Percentiles rank a stretch among this genome's conserved stretches.
phyloP scores from a whole-genome alignment of 2,329 filamentous ascomycete species.

The Didymella pomorum region DNA sequence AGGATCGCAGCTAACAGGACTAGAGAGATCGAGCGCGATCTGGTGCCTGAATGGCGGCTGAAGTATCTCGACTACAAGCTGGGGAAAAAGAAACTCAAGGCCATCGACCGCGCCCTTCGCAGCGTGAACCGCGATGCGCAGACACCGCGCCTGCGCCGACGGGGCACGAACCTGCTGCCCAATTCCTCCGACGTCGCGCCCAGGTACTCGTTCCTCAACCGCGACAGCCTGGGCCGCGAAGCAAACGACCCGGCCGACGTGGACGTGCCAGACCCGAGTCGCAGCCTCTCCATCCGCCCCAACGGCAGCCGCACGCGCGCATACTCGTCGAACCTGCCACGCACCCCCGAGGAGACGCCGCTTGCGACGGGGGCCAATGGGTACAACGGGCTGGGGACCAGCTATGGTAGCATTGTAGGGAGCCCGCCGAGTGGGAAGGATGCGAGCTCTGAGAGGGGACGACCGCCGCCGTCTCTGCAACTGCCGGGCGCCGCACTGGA shows the following conservation, averaged over 20 bases:
- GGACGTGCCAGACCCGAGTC: conserved; percentile 37
- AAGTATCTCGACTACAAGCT: conserved; percentile 95
- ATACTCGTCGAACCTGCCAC: conserved; percentile 11
- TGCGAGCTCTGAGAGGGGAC: conserved; percentile 20
- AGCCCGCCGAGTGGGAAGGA: conserved; percentile 52
- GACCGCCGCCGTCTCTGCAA: conserved; percentile 60
- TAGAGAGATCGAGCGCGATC: conserved; percentile 82
- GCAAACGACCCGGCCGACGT: conserved; percentile 36
- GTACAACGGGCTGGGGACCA: conserved; percentile 49
- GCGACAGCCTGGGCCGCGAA: conserved; percentile 34
- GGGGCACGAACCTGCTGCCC: conserved; percentile 45
- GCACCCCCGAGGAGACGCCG: conserved; percentile 43
- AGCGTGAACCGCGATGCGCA: conserved; percentile 57
- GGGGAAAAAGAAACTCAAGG: conserved; percentile 93
- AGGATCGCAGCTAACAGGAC: conserved; percentile 13
- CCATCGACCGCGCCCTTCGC: conserved; percentile 74
- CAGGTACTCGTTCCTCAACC: conserved; percentile 54
- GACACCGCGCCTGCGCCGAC: conserved; percentile 56
- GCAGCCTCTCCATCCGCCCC: conserved; percentile 16
- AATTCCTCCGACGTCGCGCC: conserved; percentile 49
- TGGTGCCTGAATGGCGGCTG: conserved; percentile 92
- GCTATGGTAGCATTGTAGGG: conserved; percentile 71
- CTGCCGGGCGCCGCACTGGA: conserved; percentile 69
- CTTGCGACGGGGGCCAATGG: conserved; percentile 31
- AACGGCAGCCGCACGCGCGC: conserved; percentile 25